Base-by-base conservation (phyloP, 768 basidiomycete genomes). In the Pulveroboletus sp. region DNA sequence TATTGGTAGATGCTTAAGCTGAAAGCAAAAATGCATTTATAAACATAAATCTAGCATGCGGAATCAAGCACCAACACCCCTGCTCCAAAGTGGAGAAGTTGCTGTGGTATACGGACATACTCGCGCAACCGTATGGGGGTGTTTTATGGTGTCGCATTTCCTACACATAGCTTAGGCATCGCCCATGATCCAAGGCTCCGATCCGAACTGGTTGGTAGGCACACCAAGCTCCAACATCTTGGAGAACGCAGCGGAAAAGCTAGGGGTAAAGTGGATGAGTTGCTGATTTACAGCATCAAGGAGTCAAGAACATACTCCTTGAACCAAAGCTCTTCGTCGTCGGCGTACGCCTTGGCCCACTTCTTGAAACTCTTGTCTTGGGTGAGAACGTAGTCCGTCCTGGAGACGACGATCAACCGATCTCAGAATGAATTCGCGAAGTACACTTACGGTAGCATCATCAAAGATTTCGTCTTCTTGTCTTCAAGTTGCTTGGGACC, bases 361-460 rank as follows among this genome's bases (percentile, higher is more conserved):
- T 92, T 90, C 76, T 86, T 89, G 82, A 97, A 97, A 56, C 73
- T 75, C 81, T 92, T 96, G 75, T 98, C 95, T 68, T 86, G 83
- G 53, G 79, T 76, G 49, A 98, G 77, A 46, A 88, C 83, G 68
- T 93, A 93, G 71, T 96, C 93, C 61, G 93, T 86, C 30, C 85
- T 88, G 48, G 9, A 44, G 7, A 27, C 6, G 20, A 24, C 1
- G 12, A 17, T 38, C 16, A 16, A 29, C 50, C 20, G 36, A 22
- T 17, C 17, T 17, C 5, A 11, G 29, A 12, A 11, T 5, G 7
- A 13, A 22, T 4, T 17, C 13, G 12, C 6, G 16, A 24, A 8
- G 41, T 16, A 29, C 36, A 80, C 86, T 48, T 67, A 91, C 85
- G 93, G 93, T 38, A 97, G 73, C 94, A 97, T 97, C 94, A 97